These are phyloP conservation scores for Eimeria necatrix DNA, from an alignment of 169 alveolate species.

Conservation along the genomic window DNA sequence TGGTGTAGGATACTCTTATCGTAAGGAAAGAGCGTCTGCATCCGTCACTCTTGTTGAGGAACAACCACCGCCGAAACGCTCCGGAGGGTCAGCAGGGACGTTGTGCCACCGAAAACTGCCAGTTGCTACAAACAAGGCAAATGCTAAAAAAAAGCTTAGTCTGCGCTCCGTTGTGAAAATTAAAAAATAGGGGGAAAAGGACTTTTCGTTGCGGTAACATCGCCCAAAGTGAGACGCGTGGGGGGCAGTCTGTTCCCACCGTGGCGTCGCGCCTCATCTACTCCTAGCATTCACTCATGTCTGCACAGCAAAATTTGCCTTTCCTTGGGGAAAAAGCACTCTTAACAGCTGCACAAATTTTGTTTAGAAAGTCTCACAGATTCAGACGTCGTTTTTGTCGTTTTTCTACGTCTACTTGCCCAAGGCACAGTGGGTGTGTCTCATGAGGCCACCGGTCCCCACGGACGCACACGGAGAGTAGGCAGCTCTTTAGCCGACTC, in stretches of 20 bases:
- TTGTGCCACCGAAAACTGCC: neutral
- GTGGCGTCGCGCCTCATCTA: neutral
- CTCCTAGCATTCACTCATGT: too few relatives aligned
- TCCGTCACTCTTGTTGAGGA: too few relatives aligned
- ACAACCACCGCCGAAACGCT: conserved; percentile 27
- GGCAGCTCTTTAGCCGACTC: neutral
- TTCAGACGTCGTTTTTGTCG: too few relatives aligned
- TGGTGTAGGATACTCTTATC: too few relatives aligned
- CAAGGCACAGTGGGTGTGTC: neutral
- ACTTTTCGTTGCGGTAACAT: neutral
- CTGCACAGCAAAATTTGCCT: too few relatives aligned
- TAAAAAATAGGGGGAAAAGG: neutral
- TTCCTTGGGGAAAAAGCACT: too few relatives aligned
- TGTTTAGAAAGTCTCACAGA: too few relatives aligned
- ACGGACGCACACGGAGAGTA: neutral
- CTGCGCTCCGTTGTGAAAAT: neutral
- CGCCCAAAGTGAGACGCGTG: conserved; percentile 1
- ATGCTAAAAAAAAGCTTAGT: neutral
- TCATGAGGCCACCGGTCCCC: conserved; percentile 53
- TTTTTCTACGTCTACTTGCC: too few relatives aligned
- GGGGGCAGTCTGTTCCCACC: conserved; percentile 46
- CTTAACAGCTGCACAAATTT: too few relatives aligned
- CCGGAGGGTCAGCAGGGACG: too few relatives aligned
- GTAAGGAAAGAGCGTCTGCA: too few relatives aligned
- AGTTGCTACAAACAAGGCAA: neutral